Conservation (phyloP, 23 red algal species). For the Gracilaria domingensis region DNA sequence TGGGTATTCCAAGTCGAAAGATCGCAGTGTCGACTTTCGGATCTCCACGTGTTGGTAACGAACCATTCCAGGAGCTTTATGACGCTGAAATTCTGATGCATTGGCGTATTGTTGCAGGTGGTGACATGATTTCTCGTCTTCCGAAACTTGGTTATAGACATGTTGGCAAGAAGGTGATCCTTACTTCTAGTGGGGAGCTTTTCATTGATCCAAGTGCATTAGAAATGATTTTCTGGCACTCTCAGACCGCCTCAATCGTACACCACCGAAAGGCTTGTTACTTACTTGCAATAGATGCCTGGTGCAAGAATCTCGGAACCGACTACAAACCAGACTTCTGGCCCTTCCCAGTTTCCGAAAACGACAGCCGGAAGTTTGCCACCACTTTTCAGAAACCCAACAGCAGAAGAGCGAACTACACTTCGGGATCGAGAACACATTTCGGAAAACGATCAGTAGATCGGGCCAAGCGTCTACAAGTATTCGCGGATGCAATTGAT, state of each 20-base stretch:
- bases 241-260: slow-evolving; percentile 45
- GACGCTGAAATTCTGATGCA: slow-evolving; percentile 56
- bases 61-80: slow-evolving; percentile 70
- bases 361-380: slow-evolving; percentile 60
- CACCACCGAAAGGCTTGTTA: slow-evolving; percentile 75
- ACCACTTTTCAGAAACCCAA: slow-evolving; percentile 56
- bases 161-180: slow-evolving; percentile 69
- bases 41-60: slow-evolving; percentile 83
- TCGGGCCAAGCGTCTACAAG: slow-evolving; percentile 34
- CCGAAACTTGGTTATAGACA: slow-evolving; percentile 81
- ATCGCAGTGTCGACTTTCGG: slow-evolving; percentile 78
- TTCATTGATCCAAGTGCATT: slow-evolving; percentile 79
- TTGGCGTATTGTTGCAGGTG: slow-evolving; percentile 75
- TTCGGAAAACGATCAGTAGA: slow-evolving; percentile 1
- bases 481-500: slow-evolving; percentile 34
- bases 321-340: slow-evolving; percentile 77
- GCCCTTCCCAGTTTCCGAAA: slow-evolving; percentile 71
- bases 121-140: slow-evolving; percentile 72
- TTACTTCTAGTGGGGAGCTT: slow-evolving; percentile 65
- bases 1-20: slow-evolving; percentile 28
- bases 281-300: slow-evolving; percentile 65
- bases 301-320: slow-evolving; percentile 58
- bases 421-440: background rate
- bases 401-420: background rate
- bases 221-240: slow-evolving; percentile 82